These are phyloP conservation scores for Boletus reticulatus DNA, from an alignment of 768 basidiomycete species.

Conservation along the genomic window DNA sequence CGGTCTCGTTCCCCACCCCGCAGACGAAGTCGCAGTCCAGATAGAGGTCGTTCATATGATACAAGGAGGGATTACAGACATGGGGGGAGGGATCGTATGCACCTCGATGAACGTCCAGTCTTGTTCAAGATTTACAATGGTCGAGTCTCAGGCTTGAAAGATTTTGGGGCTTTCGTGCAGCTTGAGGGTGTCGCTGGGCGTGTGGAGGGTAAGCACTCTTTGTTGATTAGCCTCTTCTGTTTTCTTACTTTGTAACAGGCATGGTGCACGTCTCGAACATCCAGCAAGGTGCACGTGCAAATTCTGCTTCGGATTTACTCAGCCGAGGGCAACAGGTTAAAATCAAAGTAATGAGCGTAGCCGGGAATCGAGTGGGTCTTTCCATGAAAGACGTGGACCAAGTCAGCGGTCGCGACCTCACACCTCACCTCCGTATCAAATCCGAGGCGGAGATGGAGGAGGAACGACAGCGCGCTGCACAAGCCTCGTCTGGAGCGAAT, in stretches of 20 bases:
- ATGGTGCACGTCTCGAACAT: constrained; percentile 97
- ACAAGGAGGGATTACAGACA: constrained; percentile 41
- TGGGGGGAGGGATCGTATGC: constrained; percentile 34
- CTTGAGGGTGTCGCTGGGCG: constrained; percentile 85
- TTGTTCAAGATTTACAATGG: constrained; percentile 95
- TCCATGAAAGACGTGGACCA: constrained; percentile 99
- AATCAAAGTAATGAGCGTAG: constrained; percentile 95
- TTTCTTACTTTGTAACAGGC: constrained; percentile 48
- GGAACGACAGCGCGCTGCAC: constrained; percentile 60
- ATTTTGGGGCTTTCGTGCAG: constrained; percentile 94
- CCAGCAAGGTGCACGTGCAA: constrained; percentile 78
- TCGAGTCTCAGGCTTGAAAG: constrained; percentile 79
- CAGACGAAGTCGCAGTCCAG: constrained; percentile 58
- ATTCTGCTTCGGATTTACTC: constrained; percentile 84
- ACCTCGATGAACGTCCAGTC: constrained; percentile 77
- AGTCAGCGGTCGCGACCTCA: constrained; percentile 81
- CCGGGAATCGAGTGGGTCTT: constrained; percentile 75
- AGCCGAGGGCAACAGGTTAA: constrained; percentile 84
- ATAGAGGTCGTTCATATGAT: constrained; percentile 50
- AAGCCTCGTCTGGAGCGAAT: constrained; percentile 79
- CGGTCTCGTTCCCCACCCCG: constrained; percentile 46
- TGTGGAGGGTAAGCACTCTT: constrained; percentile 72
- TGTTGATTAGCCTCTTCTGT: background rate
- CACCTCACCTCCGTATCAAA: constrained; percentile 92
- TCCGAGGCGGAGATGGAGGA: constrained; percentile 93